Evolutionary conservation across 1,284 basidiomycete species (phyloP), one percentile per base, ranked within the genome.

Genomic region (Melampsora occidentalis): DNA sequence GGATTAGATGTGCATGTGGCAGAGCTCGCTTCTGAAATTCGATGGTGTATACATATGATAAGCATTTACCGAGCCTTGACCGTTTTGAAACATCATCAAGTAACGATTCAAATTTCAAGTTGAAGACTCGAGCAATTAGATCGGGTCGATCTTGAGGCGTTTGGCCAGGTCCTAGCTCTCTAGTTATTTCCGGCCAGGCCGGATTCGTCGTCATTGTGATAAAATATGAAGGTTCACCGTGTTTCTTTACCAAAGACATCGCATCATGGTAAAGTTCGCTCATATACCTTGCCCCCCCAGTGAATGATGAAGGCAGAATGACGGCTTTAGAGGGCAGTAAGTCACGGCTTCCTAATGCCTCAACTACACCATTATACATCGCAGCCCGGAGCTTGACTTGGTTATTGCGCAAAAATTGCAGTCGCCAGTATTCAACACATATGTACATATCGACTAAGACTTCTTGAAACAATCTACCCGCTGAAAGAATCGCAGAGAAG

Each of bases 151-250:
- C 35, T 12, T 18, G 10, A 3, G 69, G 31, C 3, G 7, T 14
- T 31, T 70, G 20, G 1, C 48, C 25, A 20, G 51, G 49, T 16
- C 42, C 33, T 6, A 69, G 68, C 3, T 20, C 22, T 35, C 2
- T 0, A 4, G 33, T 48, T 31, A 85, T 85, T 79, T 85, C 84
- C 3, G 80, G 81, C 84, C 85, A 85, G 0, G 83, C 79, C 0
- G 83, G 80, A 77, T 85, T 85, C 79, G 83, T 84, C 0, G 83
- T 84, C 80, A 84, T 81, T 0, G 84, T 85, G 71, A 84, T 78
- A 77, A 85, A 86, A 65, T 84, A 83, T 2, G 82, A 83, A 0
- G 84, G 84, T n/a, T 73, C 75, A 1, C 84, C 84, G 51, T 69
- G 78, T 0, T 77, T 67, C 4, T 79, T 78, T 0, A 83, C 84